Evolutionary conservation across 768 basidiomycete genomes (phyloP), one percentile per base, ranked within the genome.

Genomic region (Mycena galopus): DNA sequence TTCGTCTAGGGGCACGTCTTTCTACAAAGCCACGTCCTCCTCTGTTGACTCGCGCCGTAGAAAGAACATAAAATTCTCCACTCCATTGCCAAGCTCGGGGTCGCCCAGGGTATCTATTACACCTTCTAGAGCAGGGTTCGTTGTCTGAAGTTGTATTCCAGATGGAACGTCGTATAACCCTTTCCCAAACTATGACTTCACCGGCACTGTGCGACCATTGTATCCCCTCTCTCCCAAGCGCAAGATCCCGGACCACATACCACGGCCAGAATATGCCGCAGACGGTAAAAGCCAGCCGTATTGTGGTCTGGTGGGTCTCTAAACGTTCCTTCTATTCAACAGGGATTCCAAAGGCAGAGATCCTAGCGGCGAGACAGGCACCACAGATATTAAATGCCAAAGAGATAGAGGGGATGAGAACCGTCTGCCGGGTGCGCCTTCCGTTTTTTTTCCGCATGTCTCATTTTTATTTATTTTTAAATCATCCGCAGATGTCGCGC

Each of bases 371-470:
- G 53, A 90, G 93, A 57, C 86, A 90, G 77, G 86, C 91, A 25
- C 92, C 92, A 3, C 88, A 87, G 29, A 86, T 95, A 66, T 85
- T 96, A 65, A 89, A 81, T 66, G 78, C 82, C 16, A 91, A 94
- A 76, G 95, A 97, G 81, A 93, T 95, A 66, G 92, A 93, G 73
- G 96, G 92, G 78, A 97, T 99, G 96, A 88, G 94, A 71, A 90
- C 84, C 5, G 95, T 90, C 14, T 97, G 95, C 82, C 87, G 87
- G 80, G 98, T 98, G 78, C 76, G 94, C 23, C n/a, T 37, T 63
- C 14, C 0, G 12, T n/a, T 23, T 23, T 23, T 47, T 65, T 32
- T 19, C 51, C 29, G n/a, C n/a, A n/a, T 61, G 62, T 61, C 29
- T 44, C 11, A 37, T 37, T n/a, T n/a, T n/a, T n/a, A n/a, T n/a